Evolutionary conservation across 2,329 filamentous ascomycete genomes (phyloP), one percentile per base, ranked within the genome.

Genomic region (Arthrobotrys entomopaga): DNA sequence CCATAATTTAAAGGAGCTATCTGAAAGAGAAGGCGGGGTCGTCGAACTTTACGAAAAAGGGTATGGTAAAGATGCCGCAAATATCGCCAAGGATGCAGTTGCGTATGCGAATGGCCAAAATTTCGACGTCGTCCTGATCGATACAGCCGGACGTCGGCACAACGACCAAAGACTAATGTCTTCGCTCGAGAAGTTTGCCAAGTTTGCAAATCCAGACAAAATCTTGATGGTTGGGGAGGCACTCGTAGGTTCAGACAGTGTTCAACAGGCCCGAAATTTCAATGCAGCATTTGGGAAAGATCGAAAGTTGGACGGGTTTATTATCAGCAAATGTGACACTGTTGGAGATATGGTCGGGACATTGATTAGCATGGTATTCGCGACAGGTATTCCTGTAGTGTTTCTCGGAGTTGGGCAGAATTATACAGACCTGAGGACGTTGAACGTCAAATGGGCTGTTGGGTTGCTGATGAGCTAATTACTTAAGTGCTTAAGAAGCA

Each of bases 311-410:
- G 96, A 99, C 82, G 95, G 95, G 4, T 99, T 99, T 82, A 97
- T 99, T 80, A 97, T 99, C 79, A 94, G 90, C 74, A 99, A 99
- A 83, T 98, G 95, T 81, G 95, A 99, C 83, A 99, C 95, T 0
- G 96, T 99, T 42, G 96, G 95, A n/a, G 94, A 97, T 83, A 98
- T 98, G 93, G 81, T 83, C 65, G 82, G 90, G 1, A 97, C 94
- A 1, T 84, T 99, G 76, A 95, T 99, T 76, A 97, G 92, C 81
- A 94, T 99, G 85, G 94, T 99, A 43, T 94, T 98, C 83, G 94
- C 95, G 2, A 99, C 96, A 2, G 92, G 94, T 26, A 96, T 99
- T 52, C 96, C 96, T 0, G 93, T 99, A 19, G 86, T 98, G 10
- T 99, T 99, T 80, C 86, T 99, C 77, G 95, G 90, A 20, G 78